phyloP scores from a whole-genome alignment of 257 asterid species.

The Solanum boliviense region DNA sequence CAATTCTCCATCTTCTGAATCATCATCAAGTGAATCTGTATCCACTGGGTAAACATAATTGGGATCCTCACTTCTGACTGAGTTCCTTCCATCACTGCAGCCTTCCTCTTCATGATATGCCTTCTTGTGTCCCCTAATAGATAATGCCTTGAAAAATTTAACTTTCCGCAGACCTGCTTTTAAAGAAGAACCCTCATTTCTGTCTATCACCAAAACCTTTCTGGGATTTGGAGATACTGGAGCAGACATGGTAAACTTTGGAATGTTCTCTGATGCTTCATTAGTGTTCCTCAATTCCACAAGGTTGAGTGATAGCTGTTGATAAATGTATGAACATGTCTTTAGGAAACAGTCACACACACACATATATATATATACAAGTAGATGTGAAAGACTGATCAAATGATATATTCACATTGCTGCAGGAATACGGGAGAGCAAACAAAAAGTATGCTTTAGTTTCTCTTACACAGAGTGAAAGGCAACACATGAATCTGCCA shows the following conservation, averaged over 20 bases:
- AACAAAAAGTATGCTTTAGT: neutral
- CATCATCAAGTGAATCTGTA: constrained; percentile 40
- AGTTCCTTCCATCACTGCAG: constrained; percentile 55
- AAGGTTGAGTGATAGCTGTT: constrained; percentile 49
- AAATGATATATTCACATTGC: neutral
- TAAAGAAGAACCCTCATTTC: constrained; percentile 18
- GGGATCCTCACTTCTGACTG: constrained; percentile 44
- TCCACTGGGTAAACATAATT: constrained; percentile 29
- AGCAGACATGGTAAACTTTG: constrained; percentile 17
- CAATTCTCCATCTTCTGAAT: constrained; percentile 21
- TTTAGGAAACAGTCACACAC: neutral
- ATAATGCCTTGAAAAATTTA: constrained; percentile 30
- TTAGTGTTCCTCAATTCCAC: constrained; percentile 22
- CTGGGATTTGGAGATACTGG: constrained; percentile 45
- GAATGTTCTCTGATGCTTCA: constrained; percentile 29
- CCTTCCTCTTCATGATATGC: constrained; percentile 37
- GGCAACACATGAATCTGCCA: neutral
- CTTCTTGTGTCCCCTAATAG: constrained; percentile 29
- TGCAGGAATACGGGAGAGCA: neutral
- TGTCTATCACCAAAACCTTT: constrained; percentile 26
- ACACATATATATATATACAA: neutral
- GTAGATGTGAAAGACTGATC: neutral
- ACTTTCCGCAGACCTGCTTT: constrained; percentile 34
- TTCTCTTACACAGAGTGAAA: constrained; percentile 42
- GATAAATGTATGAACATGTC: neutral